These are phyloP conservation scores for Pascua guehoae DNA, from an alignment of 1,284 basidiomycete genomes.

Conservation along the genomic window DNA sequence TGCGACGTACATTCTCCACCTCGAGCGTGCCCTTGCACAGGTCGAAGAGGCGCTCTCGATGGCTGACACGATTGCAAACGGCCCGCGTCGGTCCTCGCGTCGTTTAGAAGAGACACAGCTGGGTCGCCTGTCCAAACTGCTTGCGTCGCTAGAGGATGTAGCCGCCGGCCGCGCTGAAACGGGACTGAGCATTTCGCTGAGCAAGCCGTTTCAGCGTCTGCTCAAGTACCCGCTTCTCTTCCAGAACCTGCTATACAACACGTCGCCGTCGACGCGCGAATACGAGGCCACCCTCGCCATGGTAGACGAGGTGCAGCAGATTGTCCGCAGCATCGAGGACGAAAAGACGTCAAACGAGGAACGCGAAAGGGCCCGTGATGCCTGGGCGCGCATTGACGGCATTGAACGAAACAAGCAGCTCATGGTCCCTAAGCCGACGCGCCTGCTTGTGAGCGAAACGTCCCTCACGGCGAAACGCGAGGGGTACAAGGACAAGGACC, in stretches of 20 bases:
- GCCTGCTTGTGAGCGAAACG: constrained; percentile 80
- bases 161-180: constrained; percentile 85
- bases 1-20: constrained; percentile 82
- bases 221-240: constrained; percentile 96
- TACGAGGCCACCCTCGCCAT: constrained; percentile 93
- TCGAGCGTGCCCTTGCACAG: constrained; percentile 82
- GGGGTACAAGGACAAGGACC: constrained; percentile 23
- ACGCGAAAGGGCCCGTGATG: constrained; percentile 87
- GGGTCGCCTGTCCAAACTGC: constrained; percentile 18
- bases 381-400: constrained; percentile 92
- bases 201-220: constrained; percentile 93
- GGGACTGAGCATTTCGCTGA: constrained; percentile 85
- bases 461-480: not conserved
- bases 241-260: constrained; percentile 92
- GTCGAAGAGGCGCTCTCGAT: constrained; percentile 67
- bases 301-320: constrained; percentile 93
- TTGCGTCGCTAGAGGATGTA: constrained; percentile 64
- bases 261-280: constrained; percentile 93
- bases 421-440: constrained; percentile 80
- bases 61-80: constrained; percentile 62
- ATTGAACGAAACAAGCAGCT: constrained; percentile 68
- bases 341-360: constrained; percentile 96
- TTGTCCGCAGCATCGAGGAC: constrained; percentile 93
- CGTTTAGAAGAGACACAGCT: constrained; percentile 19
- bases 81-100: constrained; percentile 32